Conservation (phyloP, 139 green algal genomes). For the Marvania coccoides region DNA sequence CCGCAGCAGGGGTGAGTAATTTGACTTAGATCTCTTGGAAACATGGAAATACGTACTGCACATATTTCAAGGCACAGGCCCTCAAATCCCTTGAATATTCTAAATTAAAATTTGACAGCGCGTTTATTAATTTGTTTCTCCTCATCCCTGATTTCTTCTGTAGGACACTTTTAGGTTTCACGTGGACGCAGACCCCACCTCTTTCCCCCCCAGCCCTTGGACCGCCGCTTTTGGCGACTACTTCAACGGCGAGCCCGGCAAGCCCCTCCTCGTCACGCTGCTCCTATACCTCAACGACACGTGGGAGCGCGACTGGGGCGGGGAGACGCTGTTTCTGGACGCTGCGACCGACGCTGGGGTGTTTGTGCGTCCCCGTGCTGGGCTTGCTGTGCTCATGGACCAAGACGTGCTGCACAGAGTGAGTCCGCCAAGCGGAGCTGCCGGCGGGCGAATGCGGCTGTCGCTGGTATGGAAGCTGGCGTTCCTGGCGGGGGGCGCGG, state of each 20-base stretch:
- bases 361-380: constrained; percentile 50
- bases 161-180: constrained; percentile 74
- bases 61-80: no score
- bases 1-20: constrained; percentile 48
- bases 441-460: constrained; percentile 34
- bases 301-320: constrained; percentile 62
- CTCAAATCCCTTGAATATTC: no score
- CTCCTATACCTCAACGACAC: constrained; percentile 71
- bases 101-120: no score
- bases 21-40: no score
- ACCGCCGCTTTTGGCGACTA: constrained; percentile 52
- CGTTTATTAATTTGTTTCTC: no score
- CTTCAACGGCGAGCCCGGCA: constrained; percentile 69
- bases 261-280: constrained; percentile 72
- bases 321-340: constrained; percentile 84
- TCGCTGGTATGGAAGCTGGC: constrained; percentile 63
- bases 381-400: constrained; percentile 38
- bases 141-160: no score
- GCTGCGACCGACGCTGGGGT: constrained; percentile 47
- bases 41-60: no score
- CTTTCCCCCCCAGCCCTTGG: constrained; percentile 42
- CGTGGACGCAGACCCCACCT: constrained; percentile 75
- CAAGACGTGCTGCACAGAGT: constrained; percentile 64
- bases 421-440: constrained; percentile 24
- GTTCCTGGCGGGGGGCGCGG: constrained; percentile 20